Evolutionary conservation across 345 rosid species (phyloP).

Genomic region (Acer yangbiense): DNA sequence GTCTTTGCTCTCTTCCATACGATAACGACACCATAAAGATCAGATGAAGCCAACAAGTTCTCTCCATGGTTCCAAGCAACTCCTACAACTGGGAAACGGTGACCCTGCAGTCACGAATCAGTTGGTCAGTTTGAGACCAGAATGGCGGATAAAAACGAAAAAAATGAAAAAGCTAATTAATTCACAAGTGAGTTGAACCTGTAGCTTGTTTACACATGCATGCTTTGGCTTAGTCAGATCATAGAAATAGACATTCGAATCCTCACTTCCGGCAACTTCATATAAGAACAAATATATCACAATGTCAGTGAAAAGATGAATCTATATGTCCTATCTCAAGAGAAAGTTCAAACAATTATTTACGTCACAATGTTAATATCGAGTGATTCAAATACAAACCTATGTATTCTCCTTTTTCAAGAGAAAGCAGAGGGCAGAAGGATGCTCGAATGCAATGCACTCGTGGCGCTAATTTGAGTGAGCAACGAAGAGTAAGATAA

Average conservation of each 20-base stretch:
- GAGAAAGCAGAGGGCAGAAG: slow-evolving; percentile 89
- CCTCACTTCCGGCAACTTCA: slow-evolving; percentile 91
- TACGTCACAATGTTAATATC: neutral
- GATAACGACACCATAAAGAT: slow-evolving; percentile 85
- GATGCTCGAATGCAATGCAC: slow-evolving; percentile 75
- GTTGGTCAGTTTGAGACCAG: neutral
- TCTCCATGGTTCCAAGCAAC: slow-evolving; percentile 99
- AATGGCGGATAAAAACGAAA: neutral
- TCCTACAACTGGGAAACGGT: slow-evolving; percentile 77
- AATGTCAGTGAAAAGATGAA: slow-evolving; percentile 21
- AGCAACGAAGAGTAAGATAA: slow-evolving; percentile 83
- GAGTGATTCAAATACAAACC: slow-evolving; percentile 40
- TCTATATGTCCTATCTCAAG: neutral
- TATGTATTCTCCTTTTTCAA: slow-evolving; percentile 92
- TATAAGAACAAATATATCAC: slow-evolving; percentile 8
- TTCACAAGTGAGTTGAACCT: slow-evolving; percentile 46
- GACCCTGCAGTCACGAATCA: slow-evolving; percentile 63
- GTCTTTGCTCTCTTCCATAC: slow-evolving; percentile 96
- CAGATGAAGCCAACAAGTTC: slow-evolving; percentile 92
- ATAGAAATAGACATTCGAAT: slow-evolving; percentile 90
- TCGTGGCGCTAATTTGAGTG: slow-evolving; percentile 72
- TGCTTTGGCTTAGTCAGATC: slow-evolving; percentile 86
- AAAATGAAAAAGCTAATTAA: neutral
- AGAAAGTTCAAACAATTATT: neutral
- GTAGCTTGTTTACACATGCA: slow-evolving; percentile 93